Conservation (phyloP, 2,329 filamentous ascomycete genomes). For the Cercospora nicotianae region DNA sequence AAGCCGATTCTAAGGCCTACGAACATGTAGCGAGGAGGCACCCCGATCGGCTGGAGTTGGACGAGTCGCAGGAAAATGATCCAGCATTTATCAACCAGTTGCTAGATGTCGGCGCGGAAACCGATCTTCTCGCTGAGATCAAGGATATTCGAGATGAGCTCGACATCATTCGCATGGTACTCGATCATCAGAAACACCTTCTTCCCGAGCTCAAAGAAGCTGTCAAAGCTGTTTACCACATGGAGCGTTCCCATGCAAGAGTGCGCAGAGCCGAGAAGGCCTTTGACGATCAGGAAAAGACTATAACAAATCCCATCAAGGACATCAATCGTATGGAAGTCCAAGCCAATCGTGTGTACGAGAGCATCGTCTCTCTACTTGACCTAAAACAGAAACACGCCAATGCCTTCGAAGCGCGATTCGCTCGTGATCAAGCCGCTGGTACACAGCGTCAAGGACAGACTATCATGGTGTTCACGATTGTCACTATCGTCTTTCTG, state of each 20-base stretch:
- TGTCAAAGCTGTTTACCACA: constrained; percentile 43
- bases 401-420: constrained; percentile 66
- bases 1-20: constrained; percentile 22
- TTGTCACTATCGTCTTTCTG: constrained; percentile 60
- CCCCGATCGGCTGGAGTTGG: constrained; percentile 24
- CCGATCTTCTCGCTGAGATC: constrained; percentile 61
- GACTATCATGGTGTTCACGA: constrained; percentile 60
- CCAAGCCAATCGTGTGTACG: constrained; percentile 61
- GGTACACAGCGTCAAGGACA: constrained; percentile 59
- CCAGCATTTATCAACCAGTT: constrained; percentile 56
- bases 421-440: constrained; percentile 60
- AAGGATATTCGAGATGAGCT: constrained; percentile 69
- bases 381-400: constrained; percentile 70
- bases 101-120: constrained; percentile 62
- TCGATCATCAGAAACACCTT: constrained; percentile 52
- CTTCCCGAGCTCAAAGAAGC: constrained; percentile 50
- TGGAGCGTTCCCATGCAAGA: constrained; percentile 37
- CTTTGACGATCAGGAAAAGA: constrained; percentile 58
- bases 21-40: constrained; percentile 48
- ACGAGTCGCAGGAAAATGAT: constrained; percentile 26
- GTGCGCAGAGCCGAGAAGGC: constrained; percentile 52
- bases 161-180: constrained; percentile 59
- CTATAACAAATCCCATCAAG: constrained; percentile 48
- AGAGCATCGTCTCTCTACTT: constrained; percentile 61
- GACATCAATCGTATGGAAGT: constrained; percentile 65